Conservation (phyloP, 495 filamentous ascomycete species). For the Neurospora sp. region DNA sequence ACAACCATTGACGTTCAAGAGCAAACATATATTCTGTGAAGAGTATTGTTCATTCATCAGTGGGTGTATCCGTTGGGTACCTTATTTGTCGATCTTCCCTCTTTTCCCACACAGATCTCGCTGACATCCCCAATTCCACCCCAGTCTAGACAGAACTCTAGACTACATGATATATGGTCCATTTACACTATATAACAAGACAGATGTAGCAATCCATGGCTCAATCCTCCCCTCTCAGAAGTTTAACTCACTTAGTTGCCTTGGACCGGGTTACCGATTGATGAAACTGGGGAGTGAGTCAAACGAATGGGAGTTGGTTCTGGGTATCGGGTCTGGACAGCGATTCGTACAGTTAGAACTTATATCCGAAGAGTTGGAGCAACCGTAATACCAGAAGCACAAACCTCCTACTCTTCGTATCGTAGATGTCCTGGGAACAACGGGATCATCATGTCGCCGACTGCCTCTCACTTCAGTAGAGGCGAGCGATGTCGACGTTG, state of each 20-base stretch:
- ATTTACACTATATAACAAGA: neutral
- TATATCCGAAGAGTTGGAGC: neutral
- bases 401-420: neutral
- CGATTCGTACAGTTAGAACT: neutral
- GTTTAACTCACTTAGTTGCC: neutral
- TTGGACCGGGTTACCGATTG: neutral
- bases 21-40: neutral
- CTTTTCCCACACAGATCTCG: neutral
- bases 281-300: slow-evolving; percentile 1
- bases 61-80: neutral
- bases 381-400: neutral
- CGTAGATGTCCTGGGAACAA: neutral
- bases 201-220: neutral
- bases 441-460: neutral
- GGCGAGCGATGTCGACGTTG: neutral
- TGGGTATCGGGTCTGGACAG: neutral
- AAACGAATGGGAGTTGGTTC: neutral
- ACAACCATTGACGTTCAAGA: neutral
- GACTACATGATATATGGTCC: neutral
- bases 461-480: neutral
- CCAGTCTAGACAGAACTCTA: neutral
- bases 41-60: neutral
- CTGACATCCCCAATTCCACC: neutral
- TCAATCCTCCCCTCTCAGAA: neutral
- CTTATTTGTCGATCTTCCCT: neutral